Evolutionary conservation across 1,284 basidiomycete genomes (phyloP).

Genomic region (Ustilago cynodontis): DNA sequence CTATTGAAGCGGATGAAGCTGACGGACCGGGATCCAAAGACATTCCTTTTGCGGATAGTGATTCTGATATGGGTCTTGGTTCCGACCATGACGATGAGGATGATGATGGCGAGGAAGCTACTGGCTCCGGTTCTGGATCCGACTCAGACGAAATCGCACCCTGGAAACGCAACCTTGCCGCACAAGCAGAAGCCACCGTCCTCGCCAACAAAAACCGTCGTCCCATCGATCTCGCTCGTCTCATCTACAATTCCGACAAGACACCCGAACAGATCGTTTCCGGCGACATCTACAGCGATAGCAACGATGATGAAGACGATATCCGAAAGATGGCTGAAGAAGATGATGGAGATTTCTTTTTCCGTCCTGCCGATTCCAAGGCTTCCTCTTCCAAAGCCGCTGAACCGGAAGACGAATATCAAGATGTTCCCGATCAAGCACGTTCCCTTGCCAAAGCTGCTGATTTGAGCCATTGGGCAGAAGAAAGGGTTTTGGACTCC

Average conservation of each 20-base stretch:
- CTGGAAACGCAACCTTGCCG: conserved; percentile 83
- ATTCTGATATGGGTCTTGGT: conserved; percentile 67
- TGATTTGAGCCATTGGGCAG: conserved; percentile 80
- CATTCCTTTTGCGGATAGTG: conserved; percentile 67
- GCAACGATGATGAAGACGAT: conserved; percentile 32
- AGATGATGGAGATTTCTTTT: conserved; percentile 79
- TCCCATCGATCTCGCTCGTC: conserved; percentile 81
- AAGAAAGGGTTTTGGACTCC: conserved; percentile 85
- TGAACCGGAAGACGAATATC: conserved; percentile 43
- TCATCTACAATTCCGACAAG: conserved; percentile 82
- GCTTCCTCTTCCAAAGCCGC: conserved; percentile 67
- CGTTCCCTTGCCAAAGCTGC: conserved; percentile 75
- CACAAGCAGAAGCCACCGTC: conserved; percentile 75
- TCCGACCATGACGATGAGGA: conserved; percentile 32
- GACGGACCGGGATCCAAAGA: conserved; percentile 49
- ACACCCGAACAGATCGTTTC: conserved; percentile 80
- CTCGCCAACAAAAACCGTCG: conserved; percentile 59
- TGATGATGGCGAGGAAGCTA: conserved; percentile 66
- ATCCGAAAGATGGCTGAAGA: conserved; percentile 52
- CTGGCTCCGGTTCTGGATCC: background rate
- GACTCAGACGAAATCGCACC: conserved; percentile 72
- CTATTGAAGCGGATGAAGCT: conserved; percentile 30
- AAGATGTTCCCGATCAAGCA: conserved; percentile 78
- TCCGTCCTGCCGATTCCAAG: conserved; percentile 73
- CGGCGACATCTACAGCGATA: conserved; percentile 67